A percentile compares a stretch with the other conserved stretches of the same genome.
These are phyloP conservation scores for Cucurbita maxima DNA, from an alignment of 306 rosid genomes.

Conservation along the genomic window DNA sequence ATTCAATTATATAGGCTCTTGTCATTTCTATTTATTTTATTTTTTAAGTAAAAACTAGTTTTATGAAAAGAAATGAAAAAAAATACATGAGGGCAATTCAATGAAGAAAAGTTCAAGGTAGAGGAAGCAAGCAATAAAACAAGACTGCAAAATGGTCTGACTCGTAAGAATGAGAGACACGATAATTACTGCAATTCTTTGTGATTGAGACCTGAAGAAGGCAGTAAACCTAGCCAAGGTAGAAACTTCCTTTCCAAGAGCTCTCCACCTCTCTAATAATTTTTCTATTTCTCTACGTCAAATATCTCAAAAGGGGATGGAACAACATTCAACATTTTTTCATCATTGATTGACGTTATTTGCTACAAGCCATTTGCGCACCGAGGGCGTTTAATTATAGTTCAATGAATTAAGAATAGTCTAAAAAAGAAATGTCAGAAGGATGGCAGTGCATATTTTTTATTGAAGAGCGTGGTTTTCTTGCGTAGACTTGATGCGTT, in stretches of 20 bases:
- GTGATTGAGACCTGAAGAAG: background rate
- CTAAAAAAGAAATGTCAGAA: background rate
- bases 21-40: background rate
- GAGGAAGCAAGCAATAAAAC: background rate
- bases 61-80: background rate
- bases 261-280: background rate
- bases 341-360: background rate
- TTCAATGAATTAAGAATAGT: background rate
- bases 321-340: background rate
- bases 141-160: background rate
- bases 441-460: background rate
- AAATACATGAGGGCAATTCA: background rate
- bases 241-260: background rate
- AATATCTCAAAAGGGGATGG: background rate
- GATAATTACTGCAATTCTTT: background rate
- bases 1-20: background rate
- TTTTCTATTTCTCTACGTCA: background rate
- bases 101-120: background rate
- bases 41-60: background rate
- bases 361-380: background rate
- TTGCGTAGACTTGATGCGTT: background rate
- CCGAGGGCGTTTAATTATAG: background rate
- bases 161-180: background rate
- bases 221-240: background rate
- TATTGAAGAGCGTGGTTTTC: background rate